Percentiles rank a stretch among this genome's conserved stretches.
Evolutionary conservation across 75 land plant genomes (phyloP).

Genomic region (Picea sitchensis): DNA sequence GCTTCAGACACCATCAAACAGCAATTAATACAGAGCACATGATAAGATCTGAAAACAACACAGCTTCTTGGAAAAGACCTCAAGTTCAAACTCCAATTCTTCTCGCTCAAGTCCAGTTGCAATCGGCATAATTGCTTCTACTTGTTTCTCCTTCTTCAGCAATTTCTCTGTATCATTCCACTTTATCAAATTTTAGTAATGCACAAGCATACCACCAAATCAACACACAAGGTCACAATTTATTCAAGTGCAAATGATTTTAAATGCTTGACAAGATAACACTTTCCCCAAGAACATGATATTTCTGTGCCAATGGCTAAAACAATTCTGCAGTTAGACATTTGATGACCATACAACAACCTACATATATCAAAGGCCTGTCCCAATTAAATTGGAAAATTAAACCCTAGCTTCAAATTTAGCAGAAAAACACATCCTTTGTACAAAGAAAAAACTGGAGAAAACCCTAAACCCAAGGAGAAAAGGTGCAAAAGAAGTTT

Average conservation of each 20-base stretch:
- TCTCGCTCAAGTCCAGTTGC: conserved; percentile 53
- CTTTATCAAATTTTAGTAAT: background rate
- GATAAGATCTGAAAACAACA: background rate
- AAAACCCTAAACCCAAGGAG: background rate
- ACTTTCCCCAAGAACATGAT: background rate
- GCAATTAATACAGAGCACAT: too few relatives aligned
- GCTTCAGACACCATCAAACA: background rate
- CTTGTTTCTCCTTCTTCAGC: conserved; percentile 18
- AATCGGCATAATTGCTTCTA: conserved; percentile 40
- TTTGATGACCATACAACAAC: background rate
- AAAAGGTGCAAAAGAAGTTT: background rate
- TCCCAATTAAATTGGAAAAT: background rate
- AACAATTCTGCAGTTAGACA: background rate
- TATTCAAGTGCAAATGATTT: background rate
- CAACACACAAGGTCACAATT: background rate
- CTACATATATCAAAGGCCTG: background rate
- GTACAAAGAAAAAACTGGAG: background rate
- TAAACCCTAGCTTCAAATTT: background rate
- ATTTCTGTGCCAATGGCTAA: too few relatives aligned
- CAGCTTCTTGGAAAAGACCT: conserved; percentile 15
- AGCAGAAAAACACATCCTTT: too few relatives aligned
- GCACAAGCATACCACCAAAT: background rate
- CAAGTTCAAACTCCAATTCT: conserved; percentile 39
- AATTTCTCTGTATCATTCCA: conserved; percentile 1
- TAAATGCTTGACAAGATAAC: background rate